Evolutionary conservation across 371 early-diverging fungal species (phyloP), one percentile per base, ranked within the genome.

Genomic region (Rhizomucor pusillus): DNA sequence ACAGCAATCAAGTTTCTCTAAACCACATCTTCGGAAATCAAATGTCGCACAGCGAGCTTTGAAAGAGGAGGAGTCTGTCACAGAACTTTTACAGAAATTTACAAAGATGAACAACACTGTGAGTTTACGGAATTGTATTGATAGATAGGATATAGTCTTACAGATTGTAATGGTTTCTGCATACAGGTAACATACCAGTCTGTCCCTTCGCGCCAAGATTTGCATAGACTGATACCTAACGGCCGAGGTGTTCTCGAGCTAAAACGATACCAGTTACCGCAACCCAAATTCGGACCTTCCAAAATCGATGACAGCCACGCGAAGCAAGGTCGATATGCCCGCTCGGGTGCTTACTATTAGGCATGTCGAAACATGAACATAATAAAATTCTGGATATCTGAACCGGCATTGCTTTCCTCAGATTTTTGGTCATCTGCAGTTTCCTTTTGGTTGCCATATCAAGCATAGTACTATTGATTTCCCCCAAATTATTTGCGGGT

Each of bases 101-200:
- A 69, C 73, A 16, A 76, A 74, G 67, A 73, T 81, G 22, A 86
- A 86, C 47, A 74, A 86, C 55, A 81, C 81, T 19, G 86, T 85
- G 54, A 56, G 52, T 39, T n/a, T 13, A 22, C 37, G 36, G 19
- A 47, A n/a, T n/a, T n/a, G n/a, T n/a, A n/a, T n/a, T n/a, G n/a
- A n/a, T n/a, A n/a, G n/a, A n/a, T n/a, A n/a, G n/a, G n/a, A n/a
- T n/a, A n/a, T n/a, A n/a, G n/a, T n/a, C n/a, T n/a, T n/a, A n/a
- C n/a, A n/a, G n/a, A n/a, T n/a, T n/a, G n/a, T n/a, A n/a, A n/a
- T n/a, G n/a, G n/a, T n/a, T n/a, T n/a, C n/a, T n/a, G n/a, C 40
- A 23, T 9, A 37, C 9, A 80, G 77, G 70, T 75, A 9, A 62
- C 82, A 6, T 86, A 79, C 54, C 78, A 82, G 39, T 50, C 59